Evolutionary conservation across 495 filamentous ascomycete genomes (phyloP).

Genomic region (Neurospora sp.): DNA sequence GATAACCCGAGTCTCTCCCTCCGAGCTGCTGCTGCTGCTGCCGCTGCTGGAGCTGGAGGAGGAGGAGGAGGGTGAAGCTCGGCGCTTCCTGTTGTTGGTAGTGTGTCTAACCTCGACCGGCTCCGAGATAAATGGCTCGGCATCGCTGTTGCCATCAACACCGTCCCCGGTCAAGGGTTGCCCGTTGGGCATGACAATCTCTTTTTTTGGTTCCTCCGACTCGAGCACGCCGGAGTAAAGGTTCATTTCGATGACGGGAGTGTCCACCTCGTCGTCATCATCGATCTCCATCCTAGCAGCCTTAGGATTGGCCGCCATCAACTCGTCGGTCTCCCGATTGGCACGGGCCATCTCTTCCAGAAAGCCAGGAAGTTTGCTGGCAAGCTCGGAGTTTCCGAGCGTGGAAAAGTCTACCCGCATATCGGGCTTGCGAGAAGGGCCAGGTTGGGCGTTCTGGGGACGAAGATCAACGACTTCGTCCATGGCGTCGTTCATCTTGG

Average conservation of each 20-base stretch:
- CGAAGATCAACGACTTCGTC: slow-evolving; percentile 17
- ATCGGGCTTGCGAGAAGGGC: slow-evolving; percentile 4
- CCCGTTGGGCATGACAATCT: background rate
- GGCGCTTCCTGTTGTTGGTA: slow-evolving; percentile 13
- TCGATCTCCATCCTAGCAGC: slow-evolving; percentile 14
- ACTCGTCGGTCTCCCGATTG: slow-evolving; percentile 16
- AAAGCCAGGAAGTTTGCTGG: slow-evolving; percentile 17
- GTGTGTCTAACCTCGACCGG: background rate
- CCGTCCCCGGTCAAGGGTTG: background rate
- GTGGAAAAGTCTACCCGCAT: slow-evolving; percentile 18
- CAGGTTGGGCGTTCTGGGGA: background rate
- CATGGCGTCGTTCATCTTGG: slow-evolving; percentile 9
- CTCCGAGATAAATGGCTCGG: background rate
- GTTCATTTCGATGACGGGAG: slow-evolving; percentile 16
- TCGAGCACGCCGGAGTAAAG: slow-evolving; percentile 13
- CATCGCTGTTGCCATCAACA: background rate
- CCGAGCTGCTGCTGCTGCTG: slow-evolving; percentile 3
- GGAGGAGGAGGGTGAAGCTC: slow-evolving; percentile 2
- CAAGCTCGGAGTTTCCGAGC: slow-evolving; percentile 15
- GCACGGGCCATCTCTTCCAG: slow-evolving; percentile 18
- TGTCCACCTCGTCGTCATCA: slow-evolving; percentile 7
- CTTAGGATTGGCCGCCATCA: slow-evolving; percentile 13
- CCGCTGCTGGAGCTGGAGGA: background rate
- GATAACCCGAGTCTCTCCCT: slow-evolving; percentile 11
- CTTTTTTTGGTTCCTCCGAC: slow-evolving; percentile 3